These are phyloP conservation scores for Cordyceps farinosa DNA, from an alignment of 2,329 filamentous ascomycete species.

Conservation along the genomic window DNA sequence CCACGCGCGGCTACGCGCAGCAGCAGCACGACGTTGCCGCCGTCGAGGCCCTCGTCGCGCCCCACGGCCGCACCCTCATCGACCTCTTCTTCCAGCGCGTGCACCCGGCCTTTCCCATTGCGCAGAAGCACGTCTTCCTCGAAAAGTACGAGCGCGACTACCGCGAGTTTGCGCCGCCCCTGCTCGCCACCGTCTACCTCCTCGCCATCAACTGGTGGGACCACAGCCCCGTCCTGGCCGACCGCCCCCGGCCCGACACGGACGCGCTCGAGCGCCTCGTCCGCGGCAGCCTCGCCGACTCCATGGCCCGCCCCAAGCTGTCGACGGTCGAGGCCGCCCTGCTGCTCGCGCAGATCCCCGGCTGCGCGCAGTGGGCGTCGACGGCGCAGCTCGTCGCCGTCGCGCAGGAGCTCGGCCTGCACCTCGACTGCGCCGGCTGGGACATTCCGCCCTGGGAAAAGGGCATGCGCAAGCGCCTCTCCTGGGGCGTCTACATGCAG, in stretches of 20 bases:
- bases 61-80: slow-evolving; percentile 72
- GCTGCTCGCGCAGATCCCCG: slow-evolving; percentile 69
- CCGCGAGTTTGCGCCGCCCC: slow-evolving; percentile 69
- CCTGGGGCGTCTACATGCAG: slow-evolving; percentile 92
- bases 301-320: slow-evolving; percentile 77
- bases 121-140: slow-evolving; percentile 76
- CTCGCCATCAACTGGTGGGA: slow-evolving; percentile 88
- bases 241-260: slow-evolving; percentile 66
- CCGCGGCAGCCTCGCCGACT: slow-evolving; percentile 67
- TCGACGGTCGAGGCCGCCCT: slow-evolving; percentile 76
- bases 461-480: slow-evolving; percentile 76
- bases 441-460: slow-evolving; percentile 86
- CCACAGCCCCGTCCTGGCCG: slow-evolving; percentile 62
- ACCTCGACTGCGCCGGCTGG: slow-evolving; percentile 84
- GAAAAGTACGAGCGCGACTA: slow-evolving; percentile 73
- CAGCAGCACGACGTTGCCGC: slow-evolving; percentile 64
- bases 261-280: slow-evolving; percentile 70
- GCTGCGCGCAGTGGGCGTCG: slow-evolving; percentile 76
- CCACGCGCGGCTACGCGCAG: slow-evolving; percentile 69
- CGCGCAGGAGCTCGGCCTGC: slow-evolving; percentile 80
- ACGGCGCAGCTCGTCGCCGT: slow-evolving; percentile 86
- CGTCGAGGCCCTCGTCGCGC: slow-evolving; percentile 71
- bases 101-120: slow-evolving; percentile 76
- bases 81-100: slow-evolving; percentile 79
- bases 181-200: slow-evolving; percentile 79